These are phyloP conservation scores for Diaporthe sp. DNA, from an alignment of 2,329 filamentous ascomycete species.

Conservation along the genomic window DNA sequence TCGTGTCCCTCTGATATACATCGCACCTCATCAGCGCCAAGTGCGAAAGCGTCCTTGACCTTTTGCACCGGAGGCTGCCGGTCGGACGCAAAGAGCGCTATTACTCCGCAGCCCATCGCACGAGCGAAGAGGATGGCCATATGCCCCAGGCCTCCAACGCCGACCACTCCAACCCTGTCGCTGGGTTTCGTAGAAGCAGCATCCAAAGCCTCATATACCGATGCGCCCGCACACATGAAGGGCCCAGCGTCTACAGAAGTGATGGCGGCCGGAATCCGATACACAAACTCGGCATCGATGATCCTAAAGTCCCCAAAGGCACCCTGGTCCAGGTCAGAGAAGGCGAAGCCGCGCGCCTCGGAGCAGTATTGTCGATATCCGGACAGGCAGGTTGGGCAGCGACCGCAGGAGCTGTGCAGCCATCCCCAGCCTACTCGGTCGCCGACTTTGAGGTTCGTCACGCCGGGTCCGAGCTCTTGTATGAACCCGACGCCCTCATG, in stretches of 20 bases:
- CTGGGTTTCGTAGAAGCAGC: constrained; percentile 46
- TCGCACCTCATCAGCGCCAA: constrained; percentile 40
- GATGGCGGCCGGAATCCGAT: constrained; percentile 56
- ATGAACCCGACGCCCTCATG: constrained; percentile 56
- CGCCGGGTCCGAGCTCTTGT: constrained; percentile 48
- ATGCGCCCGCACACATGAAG: constrained; percentile 62
- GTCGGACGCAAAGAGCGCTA: constrained; percentile 26
- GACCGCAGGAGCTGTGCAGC: constrained; percentile 48
- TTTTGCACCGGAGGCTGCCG: constrained; percentile 22
- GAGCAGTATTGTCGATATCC: constrained; percentile 48
- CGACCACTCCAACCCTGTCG: constrained; percentile 59
- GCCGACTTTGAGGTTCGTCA: constrained; percentile 49
- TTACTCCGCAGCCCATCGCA: constrained; percentile 65
- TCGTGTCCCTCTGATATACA: constrained; percentile 26
- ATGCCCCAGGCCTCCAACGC: constrained; percentile 73
- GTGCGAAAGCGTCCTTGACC: constrained; percentile 36
- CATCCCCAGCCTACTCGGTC: constrained; percentile 55
- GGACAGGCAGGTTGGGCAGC: constrained; percentile 45
- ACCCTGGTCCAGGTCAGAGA: constrained; percentile 53
- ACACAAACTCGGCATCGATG: constrained; percentile 54
- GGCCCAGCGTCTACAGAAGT: constrained; percentile 57
- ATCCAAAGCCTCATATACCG: constrained; percentile 53
- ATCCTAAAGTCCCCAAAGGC: constrained; percentile 52
- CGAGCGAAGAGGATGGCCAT: constrained; percentile 74
- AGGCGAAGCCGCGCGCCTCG: constrained; percentile 52